These are phyloP conservation scores for Wallacemonas rigidus DNA, from an alignment of 208 protist species.

Conservation along the genomic window DNA sequence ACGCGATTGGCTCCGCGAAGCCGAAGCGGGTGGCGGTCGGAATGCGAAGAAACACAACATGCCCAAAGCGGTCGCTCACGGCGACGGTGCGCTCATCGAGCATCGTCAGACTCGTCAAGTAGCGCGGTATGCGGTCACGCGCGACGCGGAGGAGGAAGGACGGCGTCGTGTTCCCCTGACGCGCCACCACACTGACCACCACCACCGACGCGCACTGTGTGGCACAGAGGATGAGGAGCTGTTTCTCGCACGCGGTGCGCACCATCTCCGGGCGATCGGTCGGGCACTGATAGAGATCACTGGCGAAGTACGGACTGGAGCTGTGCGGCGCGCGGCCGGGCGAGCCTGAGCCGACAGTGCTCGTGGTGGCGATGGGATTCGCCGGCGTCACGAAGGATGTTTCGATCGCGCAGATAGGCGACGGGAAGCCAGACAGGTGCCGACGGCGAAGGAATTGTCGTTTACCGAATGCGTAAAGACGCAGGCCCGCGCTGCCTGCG, in stretches of 20 bases:
- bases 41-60: slow-evolving; percentile 66
- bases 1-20: slow-evolving; percentile 59
- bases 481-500: slow-evolving; percentile 47
- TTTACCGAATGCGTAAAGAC: slow-evolving; percentile 77
- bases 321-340: slow-evolving; percentile 7
- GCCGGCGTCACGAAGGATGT: slow-evolving; percentile 70
- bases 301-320: slow-evolving; percentile 16
- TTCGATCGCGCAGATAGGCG: slow-evolving; percentile 77
- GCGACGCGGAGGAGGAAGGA: slow-evolving; percentile 73
- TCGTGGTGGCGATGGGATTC: slow-evolving; percentile 17
- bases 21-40: slow-evolving; percentile 49
- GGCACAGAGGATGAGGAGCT: slow-evolving; percentile 77
- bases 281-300: slow-evolving; percentile 67
- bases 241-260: slow-evolving; percentile 43
- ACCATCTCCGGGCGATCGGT: slow-evolving; percentile 25
- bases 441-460: slow-evolving; percentile 68
- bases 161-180: slow-evolving; percentile 27
- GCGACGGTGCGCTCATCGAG: slow-evolving; percentile 76
- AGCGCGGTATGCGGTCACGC: slow-evolving; percentile 61
- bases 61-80: slow-evolving; percentile 72
- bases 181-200: slow-evolving; percentile 62
- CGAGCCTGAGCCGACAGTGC: not conserved
- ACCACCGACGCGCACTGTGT: slow-evolving; percentile 73
- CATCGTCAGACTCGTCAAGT: slow-evolving; percentile 56
- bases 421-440: slow-evolving; percentile 58